Percentiles rank a stretch among this genome's conserved stretches.
Evolutionary conservation across 192 early-diverging fungal species (phyloP).

Genomic region (Coemansia sp.): DNA sequence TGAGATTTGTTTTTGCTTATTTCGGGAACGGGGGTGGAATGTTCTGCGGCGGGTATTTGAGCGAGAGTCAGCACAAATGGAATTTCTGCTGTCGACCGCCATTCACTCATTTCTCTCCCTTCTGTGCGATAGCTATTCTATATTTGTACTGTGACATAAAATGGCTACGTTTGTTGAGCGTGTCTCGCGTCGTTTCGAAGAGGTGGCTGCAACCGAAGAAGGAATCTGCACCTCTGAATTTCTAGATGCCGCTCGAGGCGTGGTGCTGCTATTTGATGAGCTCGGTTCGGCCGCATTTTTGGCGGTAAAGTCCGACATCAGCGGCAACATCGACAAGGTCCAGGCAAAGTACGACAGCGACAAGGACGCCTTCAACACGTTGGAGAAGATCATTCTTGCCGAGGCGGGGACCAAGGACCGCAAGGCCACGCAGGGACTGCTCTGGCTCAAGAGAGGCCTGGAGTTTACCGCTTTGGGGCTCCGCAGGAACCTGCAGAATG

Average conservation of each 20-base stretch:
- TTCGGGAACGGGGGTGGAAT: too few relatives aligned
- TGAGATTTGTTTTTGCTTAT: too few relatives aligned
- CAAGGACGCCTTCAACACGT: slow-evolving; percentile 66
- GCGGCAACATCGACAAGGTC: slow-evolving; percentile 80
- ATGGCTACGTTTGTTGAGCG: slow-evolving; percentile 53
- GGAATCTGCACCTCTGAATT: slow-evolving; percentile 70
- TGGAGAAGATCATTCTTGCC: slow-evolving; percentile 72
- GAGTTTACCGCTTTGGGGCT: slow-evolving; percentile 73
- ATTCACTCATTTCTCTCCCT: not conserved
- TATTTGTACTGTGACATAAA: not conserved
- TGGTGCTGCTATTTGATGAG: slow-evolving; percentile 62
- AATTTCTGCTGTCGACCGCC: too few relatives aligned
- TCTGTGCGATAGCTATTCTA: not conserved
- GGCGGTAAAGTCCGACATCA: slow-evolving; percentile 89
- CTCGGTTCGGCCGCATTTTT: slow-evolving; percentile 70
- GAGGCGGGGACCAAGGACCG: slow-evolving; percentile 79
- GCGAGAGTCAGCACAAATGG: too few relatives aligned
- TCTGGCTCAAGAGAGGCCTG: slow-evolving; percentile 89
- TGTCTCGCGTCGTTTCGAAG: slow-evolving; percentile 59
- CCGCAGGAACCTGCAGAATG: slow-evolving; percentile 54
- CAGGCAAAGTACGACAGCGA: slow-evolving; percentile 64
- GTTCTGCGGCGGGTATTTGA: too few relatives aligned
- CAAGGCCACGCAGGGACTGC: slow-evolving; percentile 82
- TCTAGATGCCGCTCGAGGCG: slow-evolving; percentile 70
- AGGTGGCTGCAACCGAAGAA: slow-evolving; percentile 61